Conservation (phyloP, 306 rosid species). For the Cucumis hystrix region DNA sequence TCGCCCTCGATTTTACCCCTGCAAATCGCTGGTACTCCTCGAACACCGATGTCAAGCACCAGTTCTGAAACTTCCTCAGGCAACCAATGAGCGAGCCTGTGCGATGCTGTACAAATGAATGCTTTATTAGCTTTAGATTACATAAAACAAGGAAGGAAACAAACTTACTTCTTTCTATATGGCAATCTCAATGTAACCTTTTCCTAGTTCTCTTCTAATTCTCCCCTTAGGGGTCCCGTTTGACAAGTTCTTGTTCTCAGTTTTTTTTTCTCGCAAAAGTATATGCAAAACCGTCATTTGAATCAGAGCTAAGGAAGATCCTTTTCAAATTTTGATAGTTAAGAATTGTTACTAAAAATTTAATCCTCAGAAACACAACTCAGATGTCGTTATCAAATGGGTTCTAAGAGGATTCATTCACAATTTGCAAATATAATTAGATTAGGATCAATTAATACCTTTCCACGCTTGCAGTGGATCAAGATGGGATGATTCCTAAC, state of each 20-base stretch:
- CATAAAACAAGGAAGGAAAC: neutral
- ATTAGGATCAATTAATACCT: slow-evolving; percentile 17
- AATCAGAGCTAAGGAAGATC: neutral
- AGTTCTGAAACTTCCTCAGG: slow-evolving; percentile 80
- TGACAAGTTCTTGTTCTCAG: neutral
- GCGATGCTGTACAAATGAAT: slow-evolving; percentile 48
- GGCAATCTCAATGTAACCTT: neutral
- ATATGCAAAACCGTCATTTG: neutral
- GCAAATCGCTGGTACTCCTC: slow-evolving; percentile 83
- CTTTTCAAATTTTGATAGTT: neutral
- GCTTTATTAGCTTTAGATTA: neutral
- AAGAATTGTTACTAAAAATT: neutral
- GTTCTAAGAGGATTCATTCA: neutral
- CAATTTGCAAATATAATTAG: neutral
- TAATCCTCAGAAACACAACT: neutral
- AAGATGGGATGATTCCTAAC: slow-evolving; percentile 51
- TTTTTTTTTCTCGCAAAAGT: neutral
- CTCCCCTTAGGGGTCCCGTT: neutral
- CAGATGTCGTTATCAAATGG: neutral
- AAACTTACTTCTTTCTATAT: neutral
- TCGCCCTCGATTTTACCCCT: slow-evolving; percentile 51
- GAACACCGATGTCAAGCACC: slow-evolving; percentile 74
- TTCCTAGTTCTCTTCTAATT: neutral
- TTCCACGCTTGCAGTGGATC: slow-evolving; percentile 62
- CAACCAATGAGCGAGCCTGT: slow-evolving; percentile 90